These are phyloP conservation scores for Oxyria digyna DNA, from an alignment of 148 eudicot species.

Conservation along the genomic window DNA sequence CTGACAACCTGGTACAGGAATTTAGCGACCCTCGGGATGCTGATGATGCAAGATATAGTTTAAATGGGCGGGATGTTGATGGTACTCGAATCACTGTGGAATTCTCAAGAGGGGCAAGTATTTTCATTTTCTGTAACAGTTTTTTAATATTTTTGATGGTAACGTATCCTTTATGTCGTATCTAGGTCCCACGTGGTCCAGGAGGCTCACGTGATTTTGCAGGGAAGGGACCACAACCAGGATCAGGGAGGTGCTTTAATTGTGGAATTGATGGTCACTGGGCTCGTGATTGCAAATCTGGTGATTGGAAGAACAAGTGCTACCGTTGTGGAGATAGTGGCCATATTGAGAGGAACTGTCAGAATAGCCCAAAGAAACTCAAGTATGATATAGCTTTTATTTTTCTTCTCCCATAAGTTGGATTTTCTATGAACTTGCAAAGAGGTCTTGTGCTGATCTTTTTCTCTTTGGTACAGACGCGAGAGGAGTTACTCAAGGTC, in stretches of 20 bases:
- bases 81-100: slow-evolving; percentile 76
- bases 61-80: slow-evolving; percentile 73
- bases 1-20: slow-evolving; percentile 35
- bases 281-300: slow-evolving; percentile 93
- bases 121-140: background rate
- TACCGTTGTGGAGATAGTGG: slow-evolving; percentile 96
- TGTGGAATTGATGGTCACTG: slow-evolving; percentile 98
- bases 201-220: slow-evolving; percentile 61
- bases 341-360: slow-evolving; percentile 86
- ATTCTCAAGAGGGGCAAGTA: slow-evolving; percentile 69
- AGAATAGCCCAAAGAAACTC: slow-evolving; percentile 70
- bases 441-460: background rate
- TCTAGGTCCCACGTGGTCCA: slow-evolving; percentile 70
- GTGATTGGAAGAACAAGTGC: slow-evolving; percentile 97
- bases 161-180: background rate
- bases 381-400: slow-evolving; percentile 15
- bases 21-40: slow-evolving; percentile 92
- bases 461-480: slow-evolving; percentile 15
- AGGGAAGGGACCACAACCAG: slow-evolving; percentile 82
- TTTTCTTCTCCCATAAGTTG: background rate
- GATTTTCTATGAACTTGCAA: background rate
- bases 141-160: background rate
- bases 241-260: slow-evolving; percentile 87
- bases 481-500: slow-evolving; percentile 51
- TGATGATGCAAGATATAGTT: slow-evolving; percentile 79